phyloP scores from a whole-genome alignment of 306 rosid species.

The Abrus pulchellus region DNA sequence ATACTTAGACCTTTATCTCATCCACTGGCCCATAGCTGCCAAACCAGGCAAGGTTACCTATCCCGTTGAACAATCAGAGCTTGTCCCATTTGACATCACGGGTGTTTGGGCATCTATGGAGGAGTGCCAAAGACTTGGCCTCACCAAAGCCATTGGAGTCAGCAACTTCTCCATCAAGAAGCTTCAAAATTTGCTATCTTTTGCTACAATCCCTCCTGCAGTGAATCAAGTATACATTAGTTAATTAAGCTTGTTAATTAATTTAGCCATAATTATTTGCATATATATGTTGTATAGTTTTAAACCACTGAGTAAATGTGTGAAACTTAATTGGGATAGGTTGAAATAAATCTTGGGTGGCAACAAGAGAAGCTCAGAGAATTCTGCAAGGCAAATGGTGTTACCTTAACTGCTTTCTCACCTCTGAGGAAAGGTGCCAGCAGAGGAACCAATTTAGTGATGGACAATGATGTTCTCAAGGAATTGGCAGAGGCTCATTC shows the following conservation, averaged over 20 bases:
- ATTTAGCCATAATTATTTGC: too few relatives aligned
- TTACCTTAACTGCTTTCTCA: conserved; percentile 55
- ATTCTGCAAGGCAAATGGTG: conserved; percentile 55
- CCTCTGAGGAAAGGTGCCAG: conserved; percentile 60
- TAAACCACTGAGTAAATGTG: too few relatives aligned
- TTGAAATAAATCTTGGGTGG: conserved; percentile 58
- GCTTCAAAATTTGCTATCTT: conserved; percentile 70
- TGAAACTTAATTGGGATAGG: conserved; percentile 23
- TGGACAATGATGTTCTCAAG: conserved; percentile 56
- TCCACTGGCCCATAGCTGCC: conserved; percentile 60
- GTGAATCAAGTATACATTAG: conserved; percentile 63
- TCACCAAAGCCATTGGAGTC: conserved; percentile 83
- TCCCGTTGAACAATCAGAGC: conserved; percentile 55
- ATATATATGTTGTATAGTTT: too few relatives aligned
- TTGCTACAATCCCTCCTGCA: conserved; percentile 73
- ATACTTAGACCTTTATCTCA: conserved; percentile 51
- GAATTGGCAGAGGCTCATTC: conserved; percentile 55
- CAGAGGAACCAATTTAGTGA: conserved; percentile 51
- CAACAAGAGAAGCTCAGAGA: conserved; percentile 56
- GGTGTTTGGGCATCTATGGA: conserved; percentile 86
- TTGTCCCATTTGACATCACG: conserved; percentile 62
- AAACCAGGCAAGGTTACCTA: conserved; percentile 57
- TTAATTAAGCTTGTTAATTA: too few relatives aligned
- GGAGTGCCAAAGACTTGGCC: conserved; percentile 76
- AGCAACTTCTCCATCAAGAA: conserved; percentile 79